A percentile compares a stretch with the other conserved stretches of the same genome.
These are phyloP conservation scores for Selaginella moellendorffii DNA, from an alignment of 75 land plant genomes.

Conservation along the genomic window DNA sequence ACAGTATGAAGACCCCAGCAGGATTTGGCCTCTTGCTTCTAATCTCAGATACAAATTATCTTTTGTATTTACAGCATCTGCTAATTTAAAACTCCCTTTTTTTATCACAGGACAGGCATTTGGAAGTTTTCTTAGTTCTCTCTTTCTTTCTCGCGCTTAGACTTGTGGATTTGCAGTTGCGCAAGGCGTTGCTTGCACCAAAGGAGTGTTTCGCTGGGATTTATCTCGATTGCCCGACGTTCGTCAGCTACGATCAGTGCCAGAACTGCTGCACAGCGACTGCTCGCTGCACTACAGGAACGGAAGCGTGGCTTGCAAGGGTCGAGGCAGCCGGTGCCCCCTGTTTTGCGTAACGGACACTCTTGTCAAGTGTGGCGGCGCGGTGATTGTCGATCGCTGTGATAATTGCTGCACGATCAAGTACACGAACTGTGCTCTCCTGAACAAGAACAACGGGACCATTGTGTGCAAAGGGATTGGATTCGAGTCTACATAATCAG, in stretches of 20 bases:
- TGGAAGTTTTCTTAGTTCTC: neutral
- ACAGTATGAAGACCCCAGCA: neutral
- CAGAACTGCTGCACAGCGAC: conserved; percentile 1
- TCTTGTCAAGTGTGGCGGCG: neutral
- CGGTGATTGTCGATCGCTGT: neutral
- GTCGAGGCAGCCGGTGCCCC: neutral
- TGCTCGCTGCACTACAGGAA: neutral
- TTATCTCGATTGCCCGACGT: neutral
- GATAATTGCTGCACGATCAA: neutral
- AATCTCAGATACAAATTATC: neutral
- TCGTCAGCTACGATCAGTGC: neutral
- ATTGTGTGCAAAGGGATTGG: neutral
- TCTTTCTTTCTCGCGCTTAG: neutral
- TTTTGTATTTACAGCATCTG: neutral
- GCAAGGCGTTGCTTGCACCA: too few relatives aligned
- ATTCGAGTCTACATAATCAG: neutral
- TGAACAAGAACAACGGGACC: neutral
- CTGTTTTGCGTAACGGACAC: neutral
- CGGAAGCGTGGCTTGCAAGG: neutral
- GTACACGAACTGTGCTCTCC: neutral
- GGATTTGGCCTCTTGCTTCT: neutral
- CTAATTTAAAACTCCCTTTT: neutral
- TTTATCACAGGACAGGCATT: neutral
- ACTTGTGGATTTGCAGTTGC: neutral
- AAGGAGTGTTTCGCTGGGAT: neutral